Evolutionary conservation across 331 rosid species (phyloP), one percentile per base, ranked within the genome.

Genomic region (Acacia pycnantha): DNA sequence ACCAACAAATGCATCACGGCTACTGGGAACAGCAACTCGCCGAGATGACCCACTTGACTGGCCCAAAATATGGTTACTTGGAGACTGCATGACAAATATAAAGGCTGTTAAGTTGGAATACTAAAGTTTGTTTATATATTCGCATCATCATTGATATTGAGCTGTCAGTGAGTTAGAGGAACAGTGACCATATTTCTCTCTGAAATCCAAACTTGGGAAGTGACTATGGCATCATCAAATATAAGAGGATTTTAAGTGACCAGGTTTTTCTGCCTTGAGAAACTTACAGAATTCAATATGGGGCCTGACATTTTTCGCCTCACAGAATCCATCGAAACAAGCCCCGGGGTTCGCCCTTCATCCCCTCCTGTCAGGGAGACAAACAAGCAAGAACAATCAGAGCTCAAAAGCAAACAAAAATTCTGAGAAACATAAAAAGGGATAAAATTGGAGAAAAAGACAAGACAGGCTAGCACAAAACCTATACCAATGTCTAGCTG

Each of bases 11-110:
- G 95, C 93, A 13, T 95, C 98, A 1, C 96, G 96, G 80, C 96
- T 90, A 89, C 96, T 56, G 61, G 98, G 90, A 81, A 88, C 94
- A 82, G 96, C 97, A 51, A 87, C 97, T 61, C 99, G 97, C 88
- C 97, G 90, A 21, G 97, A 86, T 73, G 97, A 88, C 74, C 97
- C 99, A 82, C 97, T 87, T 15, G 99, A 86, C 78, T 92, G 92
- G 73, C 97, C 98, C 87, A 90, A 70, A 14, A 82, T 80, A 80
- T 88, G 91, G 82, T 93, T 74, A 51, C 84, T 79, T 67, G 91
- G 67, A 73, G 87, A 76, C 99, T 96, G 94, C 94, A 85, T 41
- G 74, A 70, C 68, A 62, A 19, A 85, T 44, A 86, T 70, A 41
- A 83, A 56, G 75, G 77, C 75, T n/a, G 61, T 83, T 71, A 26